Evolutionary conservation across 78 protist genomes (phyloP), one percentile per base, ranked within the genome.

Genomic region (Cavenderia fasciculata): DNA sequence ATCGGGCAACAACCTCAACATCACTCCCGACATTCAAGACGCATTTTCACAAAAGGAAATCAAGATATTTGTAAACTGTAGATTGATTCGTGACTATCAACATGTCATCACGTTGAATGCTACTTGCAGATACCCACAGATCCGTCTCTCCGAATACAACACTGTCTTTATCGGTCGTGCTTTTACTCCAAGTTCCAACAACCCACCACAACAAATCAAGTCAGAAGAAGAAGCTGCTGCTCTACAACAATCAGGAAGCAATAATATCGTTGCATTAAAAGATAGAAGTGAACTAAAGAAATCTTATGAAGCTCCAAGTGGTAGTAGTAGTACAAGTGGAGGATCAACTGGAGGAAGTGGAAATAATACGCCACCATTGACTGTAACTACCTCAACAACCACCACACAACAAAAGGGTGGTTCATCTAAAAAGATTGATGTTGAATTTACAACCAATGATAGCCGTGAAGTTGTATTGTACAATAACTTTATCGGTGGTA

Each of bases 61-160:
- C 33, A 82, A 82, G 73, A 54, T 82, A 52, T 82, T 68, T 68
- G 54, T 82, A 41, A 82, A 82, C 43, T 82, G 90, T 68, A 34
- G 90, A 41, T 68, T 82, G 21, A 82, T 82, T 33, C 34, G 90
- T 31, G 90, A 82, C 66, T 82, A 62, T 54, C 90, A 82, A 54
- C 62, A 49, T 36, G 76, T 82, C 0, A 82, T 82, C 49, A 82
- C 1, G 19, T 12, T 82, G 18, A 29, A 47, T 8, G 76, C 90
- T 16, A 68, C 71, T 5, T 68, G 76, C 34, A 65, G 78, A 43
- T 36, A 52, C 16, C 90, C 90, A 25, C 90, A 82, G 44, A 52
- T 82, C 36, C 38, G 43, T 41, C 12, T 82, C 23, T 82, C 90
- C 0, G 78, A 82, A 33, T 59, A 46, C 11, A 82, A 82, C 40